These are phyloP conservation scores for Fusarium sp. DNA, from an alignment of 2,329 filamentous ascomycete species.

Conservation along the genomic window DNA sequence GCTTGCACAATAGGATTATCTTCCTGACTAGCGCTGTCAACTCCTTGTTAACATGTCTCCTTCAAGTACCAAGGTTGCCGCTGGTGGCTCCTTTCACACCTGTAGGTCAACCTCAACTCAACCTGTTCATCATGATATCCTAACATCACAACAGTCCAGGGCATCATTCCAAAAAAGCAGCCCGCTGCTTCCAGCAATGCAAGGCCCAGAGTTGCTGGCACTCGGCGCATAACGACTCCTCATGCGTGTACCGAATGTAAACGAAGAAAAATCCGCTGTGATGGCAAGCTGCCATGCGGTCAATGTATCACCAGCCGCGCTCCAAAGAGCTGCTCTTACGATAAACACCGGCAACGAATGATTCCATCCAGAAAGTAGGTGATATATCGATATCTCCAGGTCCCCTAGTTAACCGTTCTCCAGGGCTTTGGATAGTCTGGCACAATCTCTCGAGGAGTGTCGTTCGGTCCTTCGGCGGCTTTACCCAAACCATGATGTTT, in stretches of 20 bases:
- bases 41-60: slow-evolving; percentile 51
- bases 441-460: slow-evolving; percentile 75
- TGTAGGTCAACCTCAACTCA: slow-evolving; percentile 34
- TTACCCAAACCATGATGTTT: slow-evolving; percentile 69
- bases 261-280: slow-evolving; percentile 85
- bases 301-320: slow-evolving; percentile 86
- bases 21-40: slow-evolving; percentile 27
- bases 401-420: slow-evolving; percentile 19
- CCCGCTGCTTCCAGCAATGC: slow-evolving; percentile 52
- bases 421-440: slow-evolving; percentile 71
- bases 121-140: neutral
- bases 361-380: slow-evolving; percentile 82
- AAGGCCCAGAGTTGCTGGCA: slow-evolving; percentile 56
- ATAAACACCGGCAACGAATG: slow-evolving; percentile 81
- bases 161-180: slow-evolving; percentile 64
- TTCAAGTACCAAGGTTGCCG: slow-evolving; percentile 60
- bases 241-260: slow-evolving; percentile 83
- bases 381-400: slow-evolving; percentile 25
- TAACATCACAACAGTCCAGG: slow-evolving; percentile 58
- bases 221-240: slow-evolving; percentile 66
- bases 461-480: slow-evolving; percentile 58
- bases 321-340: slow-evolving; percentile 82
- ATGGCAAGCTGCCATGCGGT: slow-evolving; percentile 83
- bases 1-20: slow-evolving; percentile 27
- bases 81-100: slow-evolving; percentile 53